Conservation (phyloP, 169 alveolate genomes). For the Eimeria mitis region DNA sequence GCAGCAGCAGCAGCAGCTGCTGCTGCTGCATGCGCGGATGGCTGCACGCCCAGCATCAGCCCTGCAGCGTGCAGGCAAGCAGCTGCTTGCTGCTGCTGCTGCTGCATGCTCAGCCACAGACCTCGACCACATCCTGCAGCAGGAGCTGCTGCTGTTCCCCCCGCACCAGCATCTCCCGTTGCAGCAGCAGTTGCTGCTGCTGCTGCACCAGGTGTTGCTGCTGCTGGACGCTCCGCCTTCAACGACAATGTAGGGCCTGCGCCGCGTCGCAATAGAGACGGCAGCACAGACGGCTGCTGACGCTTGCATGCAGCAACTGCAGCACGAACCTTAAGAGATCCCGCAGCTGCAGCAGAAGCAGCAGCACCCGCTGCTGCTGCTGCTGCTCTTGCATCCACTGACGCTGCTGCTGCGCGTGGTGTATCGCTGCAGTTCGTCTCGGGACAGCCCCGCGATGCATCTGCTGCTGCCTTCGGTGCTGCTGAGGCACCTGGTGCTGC, state of each 20-base stretch:
- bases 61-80: slow-evolving; percentile 52
- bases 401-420: slow-evolving; percentile 24
- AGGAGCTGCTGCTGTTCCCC: slow-evolving; percentile 15
- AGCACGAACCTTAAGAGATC: slow-evolving; percentile 51
- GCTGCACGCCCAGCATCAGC: slow-evolving; percentile 58
- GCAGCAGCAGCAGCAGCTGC: slow-evolving; percentile 71
- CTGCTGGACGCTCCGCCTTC: slow-evolving; percentile 2
- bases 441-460: not conserved
- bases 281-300: slow-evolving; percentile 45
- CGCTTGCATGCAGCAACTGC: slow-evolving; percentile 32
- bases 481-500: not conserved
- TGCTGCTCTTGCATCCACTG: slow-evolving; percentile 42
- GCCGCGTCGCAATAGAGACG: slow-evolving; percentile 29
- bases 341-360: slow-evolving; percentile 34
- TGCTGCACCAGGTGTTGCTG: slow-evolving; percentile 37
- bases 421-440: not conserved
- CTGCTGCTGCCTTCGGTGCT: slow-evolving; percentile 9
- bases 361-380: slow-evolving; percentile 61
- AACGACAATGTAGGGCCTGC: not conserved
- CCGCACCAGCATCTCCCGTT: not conserved
- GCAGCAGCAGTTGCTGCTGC: slow-evolving; percentile 22
- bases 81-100: slow-evolving; percentile 63
- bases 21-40: slow-evolving; percentile 54
- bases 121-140: slow-evolving; percentile 40
- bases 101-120: slow-evolving; percentile 55